phyloP scores from a whole-genome alignment of 2,329 filamentous ascomycete species.

The Fusarium phyllophilum region DNA sequence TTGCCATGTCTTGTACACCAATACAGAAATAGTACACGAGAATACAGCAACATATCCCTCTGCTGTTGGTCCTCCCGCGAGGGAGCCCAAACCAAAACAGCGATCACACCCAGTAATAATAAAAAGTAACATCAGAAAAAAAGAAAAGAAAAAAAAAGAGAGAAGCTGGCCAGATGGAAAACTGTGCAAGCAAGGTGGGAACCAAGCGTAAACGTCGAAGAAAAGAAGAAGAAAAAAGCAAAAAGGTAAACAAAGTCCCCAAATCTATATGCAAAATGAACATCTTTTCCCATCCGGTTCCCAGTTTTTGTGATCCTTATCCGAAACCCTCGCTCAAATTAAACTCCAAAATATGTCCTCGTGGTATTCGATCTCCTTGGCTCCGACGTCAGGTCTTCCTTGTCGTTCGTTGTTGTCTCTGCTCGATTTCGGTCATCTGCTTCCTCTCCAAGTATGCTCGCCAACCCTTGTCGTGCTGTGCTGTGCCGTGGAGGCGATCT shows the following conservation, averaged over 20 bases:
- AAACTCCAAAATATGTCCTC: constrained; percentile 28
- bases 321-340: constrained; percentile 32
- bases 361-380: constrained; percentile 22
- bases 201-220: constrained; percentile 12
- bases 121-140: constrained; percentile 25
- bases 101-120: constrained; percentile 7
- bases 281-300: constrained; percentile 43
- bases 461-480: constrained; percentile 17
- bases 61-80: constrained; percentile 35
- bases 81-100: constrained; percentile 32
- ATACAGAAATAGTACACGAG: constrained; percentile 41
- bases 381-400: not conserved
- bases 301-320: constrained; percentile 42
- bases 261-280: constrained; percentile 46
- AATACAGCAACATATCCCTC: constrained; percentile 29
- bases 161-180: constrained; percentile 26
- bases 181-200: constrained; percentile 31
- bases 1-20: constrained; percentile 45
- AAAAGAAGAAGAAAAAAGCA: constrained; percentile 17
- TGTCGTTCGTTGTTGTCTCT: constrained; percentile 7
- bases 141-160: constrained; percentile 28
- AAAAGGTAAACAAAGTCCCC: constrained; percentile 30
- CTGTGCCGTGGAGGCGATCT: constrained; percentile 35
- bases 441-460: constrained; percentile 11
- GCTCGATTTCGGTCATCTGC: constrained; percentile 14